These are phyloP conservation scores for Fomitiporia mediterranea DNA, from an alignment of 1,284 basidiomycete species.

Conservation along the genomic window DNA sequence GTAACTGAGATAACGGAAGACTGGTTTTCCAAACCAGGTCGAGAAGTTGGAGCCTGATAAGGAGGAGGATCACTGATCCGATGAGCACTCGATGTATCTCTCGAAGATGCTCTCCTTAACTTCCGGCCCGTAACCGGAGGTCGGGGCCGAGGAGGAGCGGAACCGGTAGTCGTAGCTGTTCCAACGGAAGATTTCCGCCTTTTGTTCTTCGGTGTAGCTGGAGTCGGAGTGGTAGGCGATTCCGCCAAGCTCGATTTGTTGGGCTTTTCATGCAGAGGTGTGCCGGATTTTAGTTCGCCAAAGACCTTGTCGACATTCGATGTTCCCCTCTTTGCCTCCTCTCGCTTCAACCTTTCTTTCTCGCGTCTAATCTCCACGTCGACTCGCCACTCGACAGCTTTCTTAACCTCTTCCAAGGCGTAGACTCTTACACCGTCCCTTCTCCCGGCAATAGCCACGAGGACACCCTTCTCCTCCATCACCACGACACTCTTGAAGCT, in stretches of 20 bases:
- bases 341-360: constrained; percentile 58
- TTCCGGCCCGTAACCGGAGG: constrained; percentile 23
- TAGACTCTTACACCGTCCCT: constrained; percentile 81
- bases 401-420: constrained; percentile 76
- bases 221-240: constrained; percentile 17
- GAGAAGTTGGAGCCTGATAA: constrained; percentile 38
- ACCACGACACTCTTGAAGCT: constrained; percentile 80
- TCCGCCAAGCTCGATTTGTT: background rate
- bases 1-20: constrained; percentile 30
- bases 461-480: constrained; percentile 81
- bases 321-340: constrained; percentile 52
- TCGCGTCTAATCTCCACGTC: constrained; percentile 74
- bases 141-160: constrained; percentile 26
- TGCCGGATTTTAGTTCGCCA: constrained; percentile 24
- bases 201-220: constrained; percentile 27
- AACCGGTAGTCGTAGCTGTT: constrained; percentile 49
- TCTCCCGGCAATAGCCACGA: constrained; percentile 78
- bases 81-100: background rate
- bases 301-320: constrained; percentile 26
- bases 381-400: constrained; percentile 78
- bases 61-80: constrained; percentile 40
- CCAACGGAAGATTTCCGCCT: constrained; percentile 26
- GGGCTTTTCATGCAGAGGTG: constrained; percentile 5
- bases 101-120: constrained; percentile 8
- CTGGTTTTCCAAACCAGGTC: constrained; percentile 16